Evolutionary conservation across 192 early-diverging fungal species (phyloP).

Genomic region (Chytriomyces sp.): DNA sequence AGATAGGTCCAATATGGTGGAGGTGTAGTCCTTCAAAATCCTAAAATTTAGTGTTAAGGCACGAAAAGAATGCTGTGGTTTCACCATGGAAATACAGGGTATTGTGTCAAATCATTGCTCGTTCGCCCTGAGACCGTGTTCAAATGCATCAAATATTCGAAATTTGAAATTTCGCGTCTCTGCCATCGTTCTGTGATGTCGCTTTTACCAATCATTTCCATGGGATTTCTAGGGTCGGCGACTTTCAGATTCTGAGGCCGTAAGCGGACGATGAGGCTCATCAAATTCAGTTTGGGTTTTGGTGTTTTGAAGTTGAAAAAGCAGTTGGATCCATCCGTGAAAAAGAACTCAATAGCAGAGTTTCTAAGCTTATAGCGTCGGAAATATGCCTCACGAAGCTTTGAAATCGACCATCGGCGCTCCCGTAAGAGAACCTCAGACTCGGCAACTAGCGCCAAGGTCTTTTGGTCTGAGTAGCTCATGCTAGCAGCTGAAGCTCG

Average conservation of each 20-base stretch:
- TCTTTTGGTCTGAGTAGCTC: conserved; percentile 38
- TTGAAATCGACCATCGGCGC: conserved; percentile 35
- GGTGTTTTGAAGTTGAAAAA: conserved; percentile 68
- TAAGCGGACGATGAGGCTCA: conserved; percentile 42
- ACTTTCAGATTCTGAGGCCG: conserved; percentile 53
- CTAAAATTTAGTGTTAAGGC: neutral
- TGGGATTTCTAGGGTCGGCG: conserved; percentile 31
- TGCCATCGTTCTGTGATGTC: conserved; percentile 83
- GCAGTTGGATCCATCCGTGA: conserved; percentile 71
- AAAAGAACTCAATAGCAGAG: conserved; percentile 80
- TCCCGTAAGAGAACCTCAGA: conserved; percentile 44
- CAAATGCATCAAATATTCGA: conserved; percentile 93
- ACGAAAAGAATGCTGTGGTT: neutral
- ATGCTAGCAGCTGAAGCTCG: conserved; percentile 35
- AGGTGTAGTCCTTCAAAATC: conserved; percentile 43
- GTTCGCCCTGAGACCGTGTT: conserved; percentile 80
- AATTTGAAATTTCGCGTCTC: conserved; percentile 85
- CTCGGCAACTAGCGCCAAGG: conserved; percentile 38
- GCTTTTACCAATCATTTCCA: conserved; percentile 61
- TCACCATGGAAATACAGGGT: conserved; percentile 96
- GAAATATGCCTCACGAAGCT: conserved; percentile 40
- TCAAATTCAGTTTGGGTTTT: conserved; percentile 37
- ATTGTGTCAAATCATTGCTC: conserved; percentile 85
- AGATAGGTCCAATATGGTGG: conserved; percentile 68
- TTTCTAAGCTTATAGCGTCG: conserved; percentile 61